Conservation (phyloP, 1,284 basidiomycete genomes). For the Tausonia pullulans region DNA sequence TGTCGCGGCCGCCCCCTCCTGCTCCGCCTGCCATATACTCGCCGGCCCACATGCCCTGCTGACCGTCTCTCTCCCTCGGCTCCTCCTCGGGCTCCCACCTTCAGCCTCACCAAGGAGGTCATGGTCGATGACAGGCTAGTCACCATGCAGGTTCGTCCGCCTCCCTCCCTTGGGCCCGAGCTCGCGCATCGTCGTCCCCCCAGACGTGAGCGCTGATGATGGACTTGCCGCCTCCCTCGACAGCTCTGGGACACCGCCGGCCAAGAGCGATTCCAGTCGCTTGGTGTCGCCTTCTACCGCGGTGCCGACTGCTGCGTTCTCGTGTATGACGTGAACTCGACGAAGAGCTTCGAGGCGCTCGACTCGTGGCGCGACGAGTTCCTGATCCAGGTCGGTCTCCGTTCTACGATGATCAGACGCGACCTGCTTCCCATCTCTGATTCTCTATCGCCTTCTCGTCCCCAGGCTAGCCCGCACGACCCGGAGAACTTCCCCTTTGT, state of each 20-base stretch:
- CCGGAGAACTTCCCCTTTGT: slow-evolving; percentile 99
- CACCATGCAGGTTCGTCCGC: slow-evolving; percentile 78
- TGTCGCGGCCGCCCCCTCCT: slow-evolving; percentile 9
- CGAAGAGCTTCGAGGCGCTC: slow-evolving; percentile 95
- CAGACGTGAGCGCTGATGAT: background rate
- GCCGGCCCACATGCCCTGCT: slow-evolving; percentile 27
- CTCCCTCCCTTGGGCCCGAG: background rate
- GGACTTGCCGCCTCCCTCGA: background rate
- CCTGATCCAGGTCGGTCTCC: slow-evolving; percentile 54
- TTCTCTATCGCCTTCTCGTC: background rate
- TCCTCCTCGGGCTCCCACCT: slow-evolving; percentile 15
- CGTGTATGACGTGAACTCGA: slow-evolving; percentile 97
- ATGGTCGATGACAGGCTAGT: slow-evolving; percentile 97
- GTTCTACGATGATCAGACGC: too few species aligned
- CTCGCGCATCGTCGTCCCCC: background rate
- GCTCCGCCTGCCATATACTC: slow-evolving; percentile 22
- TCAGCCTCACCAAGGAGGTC: slow-evolving; percentile 91
- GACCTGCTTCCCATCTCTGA: background rate
- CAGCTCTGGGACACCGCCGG: slow-evolving; percentile 99
- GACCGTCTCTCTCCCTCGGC: slow-evolving; percentile 28
- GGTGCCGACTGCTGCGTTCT: slow-evolving; percentile 99
- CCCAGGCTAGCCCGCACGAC: slow-evolving; percentile 86
- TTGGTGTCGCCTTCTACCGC: slow-evolving; percentile 97
- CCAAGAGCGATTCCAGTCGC: slow-evolving; percentile 97
- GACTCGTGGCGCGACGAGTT: slow-evolving; percentile 98